Base-by-base conservation (phyloP, 345 rosid genomes). In the Isatis tinctoria region DNA sequence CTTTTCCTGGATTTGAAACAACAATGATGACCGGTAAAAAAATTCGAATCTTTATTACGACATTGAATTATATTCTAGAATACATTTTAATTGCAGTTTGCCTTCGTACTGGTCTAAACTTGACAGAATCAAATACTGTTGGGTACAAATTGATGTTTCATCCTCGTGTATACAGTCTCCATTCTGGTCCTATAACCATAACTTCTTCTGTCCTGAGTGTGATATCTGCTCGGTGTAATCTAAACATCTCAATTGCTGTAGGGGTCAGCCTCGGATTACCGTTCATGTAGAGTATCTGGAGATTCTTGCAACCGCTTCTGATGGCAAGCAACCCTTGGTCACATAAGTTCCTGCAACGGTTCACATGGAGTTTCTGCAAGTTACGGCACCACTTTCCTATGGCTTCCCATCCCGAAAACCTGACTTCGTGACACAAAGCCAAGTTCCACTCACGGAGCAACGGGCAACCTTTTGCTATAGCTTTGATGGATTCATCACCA, bases 381-480 rank as follows among this genome's bases (percentile, higher is more conserved):
- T 69, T 83, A 48, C 74, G 39, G 82, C 97, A 94, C 75, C 70
- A 74, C 27, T 57, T 28, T 64, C 89, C 87, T 10, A 89, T 65
- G 3, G 88, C 82, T 47, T 79, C 77, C 98, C 95, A 90, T 26
- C 97, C 96, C 8, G 52, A 33, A 72, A 85, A 47, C 72, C 64
- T 78, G n/a, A 88, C 82, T 52, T 77, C 87, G 35, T 84, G 88
- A 74, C 97, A 87, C 59, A 84, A 17, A 51, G 92, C 86, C 80
- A 89, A 60, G 77, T 87, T 86, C 91, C 93, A 88, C 69, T 87
- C 97, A 77, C 83, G 54, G 17, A 91, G 91, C 72, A 83, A 72
- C 0, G 87, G 96, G 40, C 93, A 89, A 13, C 96, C 93, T 67
- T 74, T 82, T 17, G 90, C 87, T 70, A 94, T 87, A n/a, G 93